phyloP scores from a whole-genome alignment of 1,284 basidiomycete species.

The Tetrapyrgos nigripes region DNA sequence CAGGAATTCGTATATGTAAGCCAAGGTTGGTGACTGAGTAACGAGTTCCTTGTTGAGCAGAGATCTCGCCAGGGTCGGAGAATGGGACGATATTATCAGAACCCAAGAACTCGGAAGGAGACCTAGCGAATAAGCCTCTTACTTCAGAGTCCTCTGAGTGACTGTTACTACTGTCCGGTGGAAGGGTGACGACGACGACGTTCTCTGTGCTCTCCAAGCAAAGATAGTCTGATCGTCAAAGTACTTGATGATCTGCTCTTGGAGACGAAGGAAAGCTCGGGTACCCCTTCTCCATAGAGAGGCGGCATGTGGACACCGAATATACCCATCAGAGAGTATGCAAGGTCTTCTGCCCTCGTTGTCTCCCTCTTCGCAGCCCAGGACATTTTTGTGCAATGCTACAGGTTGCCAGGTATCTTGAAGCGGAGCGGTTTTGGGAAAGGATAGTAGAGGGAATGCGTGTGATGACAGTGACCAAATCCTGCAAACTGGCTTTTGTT shows the following conservation, averaged over 20 bases:
- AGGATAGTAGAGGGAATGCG: not conserved
- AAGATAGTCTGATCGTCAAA: not conserved
- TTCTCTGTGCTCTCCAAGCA: not conserved
- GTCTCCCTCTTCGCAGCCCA: not conserved
- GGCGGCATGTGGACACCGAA: not conserved
- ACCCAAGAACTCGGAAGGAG: not conserved
- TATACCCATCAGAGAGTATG: not conserved
- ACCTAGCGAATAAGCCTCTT: not conserved
- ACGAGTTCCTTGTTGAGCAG: not conserved
- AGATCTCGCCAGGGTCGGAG: not conserved
- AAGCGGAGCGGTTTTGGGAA: not conserved
- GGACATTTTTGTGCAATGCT: not conserved
- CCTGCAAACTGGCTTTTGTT: not conserved
- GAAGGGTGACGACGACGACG: too few relatives aligned
- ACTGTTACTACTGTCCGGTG: too few relatives aligned
- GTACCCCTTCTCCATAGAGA: not conserved
- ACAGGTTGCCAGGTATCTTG: not conserved
- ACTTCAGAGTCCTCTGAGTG: not conserved
- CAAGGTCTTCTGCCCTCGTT: not conserved
- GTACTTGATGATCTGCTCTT: not conserved
- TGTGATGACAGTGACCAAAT: not conserved
- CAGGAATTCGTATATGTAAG: not conserved
- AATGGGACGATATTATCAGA: not conserved
- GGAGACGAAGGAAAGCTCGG: not conserved
- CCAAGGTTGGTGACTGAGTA: not conserved